Evolutionary conservation across 192 early-diverging fungal species (phyloP), one percentile per base, ranked within the genome.

Genomic region (Backusella sp.): DNA sequence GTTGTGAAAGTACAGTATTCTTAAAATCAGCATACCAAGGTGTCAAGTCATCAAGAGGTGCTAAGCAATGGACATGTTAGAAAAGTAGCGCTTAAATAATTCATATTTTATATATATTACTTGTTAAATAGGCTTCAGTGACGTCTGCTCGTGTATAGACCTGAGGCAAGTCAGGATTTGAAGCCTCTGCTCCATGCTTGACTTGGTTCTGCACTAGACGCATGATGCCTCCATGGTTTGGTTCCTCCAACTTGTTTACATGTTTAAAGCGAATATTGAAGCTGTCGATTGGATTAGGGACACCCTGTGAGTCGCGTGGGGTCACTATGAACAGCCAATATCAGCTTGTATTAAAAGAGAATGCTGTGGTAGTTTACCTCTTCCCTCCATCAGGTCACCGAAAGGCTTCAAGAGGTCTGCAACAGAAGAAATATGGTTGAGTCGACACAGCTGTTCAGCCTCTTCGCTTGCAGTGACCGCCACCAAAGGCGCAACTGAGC

Each of bases 21-120:
- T 94, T 85, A 81, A 95, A 97, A 74, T 86, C 75, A 14, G 88
- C 76, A 83, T 96, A 98, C 96, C 96, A 97, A 19, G 97, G 97
- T 17, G 92, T 91, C 9, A 92, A 67, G 7, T 86, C 78, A 56
- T 90, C 88, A 15, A 88, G 46, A 21, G 79, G 74, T 12, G 80
- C 87, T 90, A 79, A 2, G 28, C 35, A 34, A 34, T 30, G 17
- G 9, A 30, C 14, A 37, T 44, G 6, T 52, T n/a, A 34, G 34
- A 11, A 37, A 21, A 66, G 23, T 32, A 32, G 15, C 21, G 59
- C 7, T 3, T 32, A 74, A n/a, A 8, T 37, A 49, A 21, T 56
- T 9, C n/a, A 9, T 21, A 21, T 21, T 21, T n/a, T 76, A 30
- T 30, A 32, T 1, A 32, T 32, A 3, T 65, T 78, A 86, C 86